These are phyloP conservation scores for Actinomucor elegans DNA, from an alignment of 371 early-diverging fungal genomes.

Conservation along the genomic window DNA sequence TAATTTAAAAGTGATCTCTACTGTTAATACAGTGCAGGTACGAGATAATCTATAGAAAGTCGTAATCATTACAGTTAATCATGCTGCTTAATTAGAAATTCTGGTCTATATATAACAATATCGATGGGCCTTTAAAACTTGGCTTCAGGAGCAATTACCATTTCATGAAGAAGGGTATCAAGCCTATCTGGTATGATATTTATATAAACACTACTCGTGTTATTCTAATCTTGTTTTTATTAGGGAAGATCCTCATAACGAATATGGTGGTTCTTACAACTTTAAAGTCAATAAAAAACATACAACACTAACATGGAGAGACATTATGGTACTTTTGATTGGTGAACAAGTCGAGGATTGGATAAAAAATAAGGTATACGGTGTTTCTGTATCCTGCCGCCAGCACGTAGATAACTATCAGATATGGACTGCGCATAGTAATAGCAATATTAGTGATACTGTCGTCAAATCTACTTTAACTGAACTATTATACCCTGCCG, in stretches of 20 bases:
- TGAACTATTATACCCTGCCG: constrained; percentile 43
- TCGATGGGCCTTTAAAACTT: constrained; percentile 50
- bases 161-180: constrained; percentile 70
- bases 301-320: constrained; percentile 55
- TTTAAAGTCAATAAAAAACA: constrained; percentile 62
- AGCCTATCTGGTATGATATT: constrained; percentile 63
- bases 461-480: constrained; percentile 44
- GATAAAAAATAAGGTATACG: constrained; percentile 63
- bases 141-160: constrained; percentile 55
- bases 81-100: no score
- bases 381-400: constrained; percentile 60
- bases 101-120: constrained; percentile 59
- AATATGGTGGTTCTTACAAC: constrained; percentile 75
- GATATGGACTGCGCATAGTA: constrained; percentile 61
- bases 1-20: constrained; percentile 57
- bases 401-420: constrained; percentile 62
- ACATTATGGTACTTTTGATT: constrained; percentile 58
- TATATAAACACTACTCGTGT: no score
- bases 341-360: constrained; percentile 61
- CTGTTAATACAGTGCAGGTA: constrained; percentile 65
- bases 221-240: no score
- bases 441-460: constrained; percentile 20
- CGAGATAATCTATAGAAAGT: background rate
- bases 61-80: no score
- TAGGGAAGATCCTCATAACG: constrained; percentile 75